These are phyloP conservation scores for Coemansia brasiliensis DNA, from an alignment of 192 early-diverging fungal genomes.

Conservation along the genomic window DNA sequence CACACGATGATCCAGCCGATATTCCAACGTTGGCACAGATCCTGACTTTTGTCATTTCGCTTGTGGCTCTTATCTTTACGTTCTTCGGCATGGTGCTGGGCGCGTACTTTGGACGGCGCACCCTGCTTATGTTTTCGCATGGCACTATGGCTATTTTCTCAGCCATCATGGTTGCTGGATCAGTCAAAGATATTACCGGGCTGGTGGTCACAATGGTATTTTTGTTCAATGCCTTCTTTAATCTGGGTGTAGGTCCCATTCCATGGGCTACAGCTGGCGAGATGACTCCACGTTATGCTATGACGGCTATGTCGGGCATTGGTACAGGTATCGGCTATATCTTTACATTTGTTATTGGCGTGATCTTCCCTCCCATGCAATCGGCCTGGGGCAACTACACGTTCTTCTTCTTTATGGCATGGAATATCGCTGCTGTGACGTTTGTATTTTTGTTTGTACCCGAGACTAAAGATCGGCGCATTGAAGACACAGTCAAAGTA, in stretches of 20 bases:
- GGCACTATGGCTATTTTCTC: constrained; percentile 64
- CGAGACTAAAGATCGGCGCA: constrained; percentile 78
- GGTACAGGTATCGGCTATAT: constrained; percentile 77
- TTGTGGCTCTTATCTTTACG: constrained; percentile 49
- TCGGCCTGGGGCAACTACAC: constrained; percentile 52
- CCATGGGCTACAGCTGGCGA: constrained; percentile 82
- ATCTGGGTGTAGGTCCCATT: constrained; percentile 77
- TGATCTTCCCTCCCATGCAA: constrained; percentile 63
- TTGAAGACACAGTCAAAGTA: constrained; percentile 62
- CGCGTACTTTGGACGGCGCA: constrained; percentile 69
- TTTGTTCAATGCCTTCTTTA: constrained; percentile 75
- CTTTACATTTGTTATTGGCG: constrained; percentile 62
- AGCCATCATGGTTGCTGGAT: constrained; percentile 64
- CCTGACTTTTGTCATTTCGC: constrained; percentile 48
- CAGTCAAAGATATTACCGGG: constrained; percentile 54
- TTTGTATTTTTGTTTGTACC: constrained; percentile 76
- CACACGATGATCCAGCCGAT: constrained; percentile 42
- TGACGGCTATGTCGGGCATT: constrained; percentile 67
- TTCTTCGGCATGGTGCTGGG: constrained; percentile 59
- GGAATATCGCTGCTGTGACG: constrained; percentile 64
- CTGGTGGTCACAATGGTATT: constrained; percentile 69
- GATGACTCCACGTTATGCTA: constrained; percentile 72
- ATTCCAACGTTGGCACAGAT: constrained; percentile 57
- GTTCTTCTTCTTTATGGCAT: constrained; percentile 70
- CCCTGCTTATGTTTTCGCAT: constrained; percentile 68